Evolutionary conservation across 495 filamentous ascomycete species (phyloP).

Genomic region (Aspergillus campestris): DNA sequence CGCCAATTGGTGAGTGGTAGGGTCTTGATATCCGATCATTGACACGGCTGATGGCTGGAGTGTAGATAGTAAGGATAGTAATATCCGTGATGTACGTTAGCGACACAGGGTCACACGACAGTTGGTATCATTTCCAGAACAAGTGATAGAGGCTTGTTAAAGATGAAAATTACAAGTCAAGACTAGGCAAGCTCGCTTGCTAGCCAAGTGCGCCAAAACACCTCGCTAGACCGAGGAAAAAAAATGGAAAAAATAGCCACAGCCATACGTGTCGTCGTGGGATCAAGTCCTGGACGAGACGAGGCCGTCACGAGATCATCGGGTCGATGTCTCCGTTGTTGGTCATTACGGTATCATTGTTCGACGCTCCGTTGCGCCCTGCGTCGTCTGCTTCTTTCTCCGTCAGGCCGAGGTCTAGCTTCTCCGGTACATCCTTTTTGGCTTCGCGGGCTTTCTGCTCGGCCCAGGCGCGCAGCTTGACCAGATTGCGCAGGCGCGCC

Average conservation of each 20-base stretch:
- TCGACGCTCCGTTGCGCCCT: constrained; percentile 20
- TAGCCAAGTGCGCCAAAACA: constrained; percentile 8
- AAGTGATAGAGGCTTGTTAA: no score
- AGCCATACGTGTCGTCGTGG: no score
- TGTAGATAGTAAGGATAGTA: no score
- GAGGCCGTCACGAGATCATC: constrained; percentile 46
- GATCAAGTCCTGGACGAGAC: not conserved
- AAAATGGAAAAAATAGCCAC: not conserved
- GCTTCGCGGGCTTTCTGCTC: constrained; percentile 66
- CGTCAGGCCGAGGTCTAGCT: constrained; percentile 61
- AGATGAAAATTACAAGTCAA: not conserved
- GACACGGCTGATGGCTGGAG: no score
- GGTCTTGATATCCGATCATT: no score
- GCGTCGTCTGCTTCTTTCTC: constrained; percentile 23
- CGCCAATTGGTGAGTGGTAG: no score
- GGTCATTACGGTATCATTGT: constrained; percentile 34
- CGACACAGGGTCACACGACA: no score
- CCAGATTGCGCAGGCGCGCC: constrained; percentile 69
- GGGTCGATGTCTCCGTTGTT: constrained; percentile 46
- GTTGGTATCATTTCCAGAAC: no score
- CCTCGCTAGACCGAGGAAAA: constrained; percentile 13
- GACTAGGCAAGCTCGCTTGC: no score
- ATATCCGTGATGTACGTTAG: no score
- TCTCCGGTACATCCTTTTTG: constrained; percentile 66
- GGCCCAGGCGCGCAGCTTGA: constrained; percentile 76